Percentiles rank a stretch among this genome's conserved stretches.
Evolutionary conservation across 805 yeast genomes (phyloP).

Genomic region (Candida piceae): DNA sequence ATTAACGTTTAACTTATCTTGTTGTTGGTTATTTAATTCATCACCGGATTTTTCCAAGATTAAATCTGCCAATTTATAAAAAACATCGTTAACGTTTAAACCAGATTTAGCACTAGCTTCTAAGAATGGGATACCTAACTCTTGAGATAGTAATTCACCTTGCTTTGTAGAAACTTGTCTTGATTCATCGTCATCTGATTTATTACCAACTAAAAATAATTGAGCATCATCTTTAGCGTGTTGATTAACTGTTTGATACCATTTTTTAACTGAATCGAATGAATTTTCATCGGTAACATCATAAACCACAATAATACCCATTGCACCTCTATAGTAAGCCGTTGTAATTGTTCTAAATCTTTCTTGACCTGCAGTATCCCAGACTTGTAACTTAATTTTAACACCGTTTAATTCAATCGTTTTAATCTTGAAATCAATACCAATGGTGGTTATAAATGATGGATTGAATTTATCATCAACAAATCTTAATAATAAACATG

Average conservation of each 20-base stretch:
- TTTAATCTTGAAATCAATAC: conserved; percentile 96
- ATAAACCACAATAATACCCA: conserved; percentile 79
- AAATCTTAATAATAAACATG: conserved; percentile 88
- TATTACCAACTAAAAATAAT: conserved; percentile 90
- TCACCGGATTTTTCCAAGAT: conserved; percentile 73
- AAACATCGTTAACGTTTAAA: conserved; percentile 86
- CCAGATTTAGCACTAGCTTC: conserved; percentile 97
- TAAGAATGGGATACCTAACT: conserved; percentile 82
- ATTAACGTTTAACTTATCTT: conserved; percentile 25
- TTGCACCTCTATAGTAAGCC: conserved; percentile 88
- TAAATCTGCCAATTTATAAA: conserved; percentile 80
- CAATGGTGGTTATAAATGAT: conserved; percentile 93
- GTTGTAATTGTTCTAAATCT: conserved; percentile 91
- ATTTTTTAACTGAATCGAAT: conserved; percentile 85
- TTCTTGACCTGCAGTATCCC: conserved; percentile 99
- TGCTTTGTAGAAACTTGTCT: conserved; percentile 87
- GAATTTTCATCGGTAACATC: conserved; percentile 88
- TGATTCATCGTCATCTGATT: conserved; percentile 83
- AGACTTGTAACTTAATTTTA: conserved; percentile 87
- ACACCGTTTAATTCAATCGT: conserved; percentile 92
- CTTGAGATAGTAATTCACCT: conserved; percentile 84
- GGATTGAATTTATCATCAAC: conserved; percentile 97
- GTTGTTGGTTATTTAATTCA: conserved; percentile 25
- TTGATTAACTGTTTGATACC: conserved; percentile 94
- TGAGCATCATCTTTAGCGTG: conserved; percentile 97